phyloP scores from a whole-genome alignment of 2,329 filamentous ascomycete genomes.

The Arthrobotrys sinensis region DNA sequence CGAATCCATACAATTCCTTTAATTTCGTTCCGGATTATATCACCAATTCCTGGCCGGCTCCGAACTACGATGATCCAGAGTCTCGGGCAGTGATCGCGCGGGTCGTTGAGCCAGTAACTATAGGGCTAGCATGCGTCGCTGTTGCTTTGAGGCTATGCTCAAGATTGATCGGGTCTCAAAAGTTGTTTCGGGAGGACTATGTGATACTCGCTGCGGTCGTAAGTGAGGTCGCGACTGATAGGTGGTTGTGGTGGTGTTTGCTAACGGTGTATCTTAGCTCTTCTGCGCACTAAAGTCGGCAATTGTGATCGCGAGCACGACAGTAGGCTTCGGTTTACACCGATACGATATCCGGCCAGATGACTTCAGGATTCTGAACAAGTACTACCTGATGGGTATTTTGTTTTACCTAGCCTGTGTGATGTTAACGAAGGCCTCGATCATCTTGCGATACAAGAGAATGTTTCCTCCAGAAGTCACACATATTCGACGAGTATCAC shows the following conservation, averaged over 20 bases:
- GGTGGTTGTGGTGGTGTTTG: not conserved
- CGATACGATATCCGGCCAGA: conserved; percentile 26
- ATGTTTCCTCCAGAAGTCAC: conserved; percentile 44
- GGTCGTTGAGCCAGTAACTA: conserved; percentile 30
- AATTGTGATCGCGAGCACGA: conserved; percentile 25
- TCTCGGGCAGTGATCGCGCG: conserved; percentile 21
- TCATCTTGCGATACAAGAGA: conserved; percentile 26
- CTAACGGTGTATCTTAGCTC: conserved; percentile 11
- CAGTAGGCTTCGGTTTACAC: conserved; percentile 28
- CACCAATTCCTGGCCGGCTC: conserved; percentile 29
- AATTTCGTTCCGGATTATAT: conserved; percentile 33
- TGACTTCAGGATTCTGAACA: conserved; percentile 22
- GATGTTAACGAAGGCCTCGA: conserved; percentile 35
- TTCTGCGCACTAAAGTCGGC: conserved; percentile 33
- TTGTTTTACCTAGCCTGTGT: conserved; percentile 34
- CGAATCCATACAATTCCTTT: conserved; percentile 31
- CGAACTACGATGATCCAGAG: conserved; percentile 25
- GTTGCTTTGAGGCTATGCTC: conserved; percentile 22
- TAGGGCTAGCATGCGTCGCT: conserved; percentile 28
- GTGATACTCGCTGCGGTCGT: conserved; percentile 26
- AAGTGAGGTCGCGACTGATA: not conserved
- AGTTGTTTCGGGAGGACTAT: conserved; percentile 32
- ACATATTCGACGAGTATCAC: conserved; percentile 27
- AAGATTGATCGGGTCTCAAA: conserved; percentile 32
- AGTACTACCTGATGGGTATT: conserved; percentile 35